Base-by-base conservation (phyloP, 371 early-diverging fungal species). In the Circinella umbellata region DNA sequence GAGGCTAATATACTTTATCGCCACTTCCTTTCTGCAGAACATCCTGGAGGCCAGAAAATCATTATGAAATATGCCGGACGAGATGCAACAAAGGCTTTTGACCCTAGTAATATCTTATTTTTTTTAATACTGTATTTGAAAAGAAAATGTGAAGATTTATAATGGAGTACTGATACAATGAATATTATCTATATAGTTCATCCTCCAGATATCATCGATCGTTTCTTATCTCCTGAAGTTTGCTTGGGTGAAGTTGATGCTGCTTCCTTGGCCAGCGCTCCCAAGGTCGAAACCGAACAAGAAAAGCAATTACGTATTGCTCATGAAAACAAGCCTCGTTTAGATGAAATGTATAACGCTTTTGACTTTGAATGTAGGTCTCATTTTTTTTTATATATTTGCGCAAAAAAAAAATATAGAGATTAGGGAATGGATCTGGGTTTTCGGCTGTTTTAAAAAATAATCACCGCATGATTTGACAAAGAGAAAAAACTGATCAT, bases 71-170 rank as follows among this genome's bases (percentile, higher is more conserved):
- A 87, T 62, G 90, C 87, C 13, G 95, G 95, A 47, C 80, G 84
- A 57, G 96, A 95, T 71, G 94, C 95, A 37, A 93, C 95, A 17
- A 88, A 86, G 42, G 94, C 92, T 7, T 96, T 96, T 76, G 96
- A 96, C n/a, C 85, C 86, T 57, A 79, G 27, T 27, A 27, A 27
- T 27, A 27, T 27, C 27, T 27, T 27, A 27, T 27, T 27, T 27
- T 27, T 27, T 27, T 27, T 27, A 1, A 27, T 27, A 27, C 1
- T 27, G 27, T 27, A 27, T 27, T 27, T 27, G 2, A 27, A 27
- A 27, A 27, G 27, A 27, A 27, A 27, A 27, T 27, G 27, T 27
- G 27, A 27, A 27, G 27, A 27, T 27, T 27, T 27, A 27, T 27
- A 27, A 27, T 27, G 0, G 27, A 27, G 27, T 27, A 27, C 27